Base-by-base conservation (phyloP, 2,329 filamentous ascomycete genomes). In the Fonsecaea erecta region DNA sequence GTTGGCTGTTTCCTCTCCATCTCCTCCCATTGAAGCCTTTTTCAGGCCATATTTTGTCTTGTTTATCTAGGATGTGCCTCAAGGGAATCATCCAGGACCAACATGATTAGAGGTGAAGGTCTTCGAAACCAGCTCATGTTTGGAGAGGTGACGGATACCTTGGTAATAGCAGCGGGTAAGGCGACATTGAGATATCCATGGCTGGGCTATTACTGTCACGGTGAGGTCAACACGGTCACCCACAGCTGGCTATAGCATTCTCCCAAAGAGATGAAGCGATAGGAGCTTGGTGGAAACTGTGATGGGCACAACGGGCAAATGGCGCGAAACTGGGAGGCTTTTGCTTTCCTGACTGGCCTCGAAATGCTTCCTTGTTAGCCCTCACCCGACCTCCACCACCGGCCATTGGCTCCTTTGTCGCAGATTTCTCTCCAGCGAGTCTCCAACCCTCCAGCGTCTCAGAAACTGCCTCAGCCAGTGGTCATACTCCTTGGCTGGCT, bases 381-480 rank as follows among this genome's bases (percentile, higher is more conserved):
- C 60, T 57, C 21, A 28, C 28, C 18, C 11, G n/a, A 21, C 40
- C 40, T 52, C 30, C 30, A 51, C 30, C 30, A 24, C 60, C 37
- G 16, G 21, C 53, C 26, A 63, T 63, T 63, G 60, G 60, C 32
- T 55, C 24, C 35, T 34, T 35, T 53, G 48, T 60, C 62, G 51
- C 56, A 64, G 55, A 51, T 26, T 48, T n/a, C 32, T 46, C 46
- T 60, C 62, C 62, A 54, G 26, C 55, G 18, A 34, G 32, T 52
- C 37, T 52, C 40, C 62, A 60, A 53, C 57, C 34, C 30, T 51
- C 35, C 59, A 34, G 40, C 54, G 63, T 66, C 64, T 66, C 64
- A 66, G 55, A 53, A 61, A 24, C 53, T 60, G 64, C 64, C 43
- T 66, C 55, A 66, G 64, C 60, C 64, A 60, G 37, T 61, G 56